phyloP scores from a whole-genome alignment of 305 asterid species.

The Fraxinus albicans region DNA sequence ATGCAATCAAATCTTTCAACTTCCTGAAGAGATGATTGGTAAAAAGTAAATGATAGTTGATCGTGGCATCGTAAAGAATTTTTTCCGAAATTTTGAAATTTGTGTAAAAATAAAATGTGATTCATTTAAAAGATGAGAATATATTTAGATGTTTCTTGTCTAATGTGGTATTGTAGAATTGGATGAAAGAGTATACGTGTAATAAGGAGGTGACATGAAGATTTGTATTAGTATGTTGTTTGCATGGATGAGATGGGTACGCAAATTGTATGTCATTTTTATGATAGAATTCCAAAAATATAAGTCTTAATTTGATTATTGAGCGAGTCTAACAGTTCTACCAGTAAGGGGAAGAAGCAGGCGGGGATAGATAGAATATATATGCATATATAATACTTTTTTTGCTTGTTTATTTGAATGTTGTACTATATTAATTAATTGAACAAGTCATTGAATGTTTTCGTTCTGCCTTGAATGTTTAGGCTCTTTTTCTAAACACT shows the following conservation, averaged over 20 bases:
- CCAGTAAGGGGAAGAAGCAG: too few relatives aligned
- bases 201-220: neutral
- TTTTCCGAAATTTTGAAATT: neutral
- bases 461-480: neutral
- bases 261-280: neutral
- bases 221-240: neutral
- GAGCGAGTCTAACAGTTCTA: too few relatives aligned
- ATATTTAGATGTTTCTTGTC: neutral
- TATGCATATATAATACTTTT: neutral
- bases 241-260: neutral
- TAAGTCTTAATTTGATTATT: neutral
- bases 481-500: too few relatives aligned
- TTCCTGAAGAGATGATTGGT: conserved; percentile 69
- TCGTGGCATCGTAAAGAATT: neutral
- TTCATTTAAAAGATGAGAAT: neutral
- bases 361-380: too few relatives aligned
- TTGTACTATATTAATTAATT: neutral
- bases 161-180: neutral
- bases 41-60: conserved; percentile 4
- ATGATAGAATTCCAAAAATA: neutral
- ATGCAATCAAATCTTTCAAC: conserved; percentile 76
- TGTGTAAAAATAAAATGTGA: neutral
- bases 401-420: neutral
- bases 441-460: neutral
- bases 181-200: neutral